Evolutionary conservation across 1,284 basidiomycete genomes (phyloP), one percentile per base, ranked within the genome.

Genomic region (Acaromyces ingoldii): DNA sequence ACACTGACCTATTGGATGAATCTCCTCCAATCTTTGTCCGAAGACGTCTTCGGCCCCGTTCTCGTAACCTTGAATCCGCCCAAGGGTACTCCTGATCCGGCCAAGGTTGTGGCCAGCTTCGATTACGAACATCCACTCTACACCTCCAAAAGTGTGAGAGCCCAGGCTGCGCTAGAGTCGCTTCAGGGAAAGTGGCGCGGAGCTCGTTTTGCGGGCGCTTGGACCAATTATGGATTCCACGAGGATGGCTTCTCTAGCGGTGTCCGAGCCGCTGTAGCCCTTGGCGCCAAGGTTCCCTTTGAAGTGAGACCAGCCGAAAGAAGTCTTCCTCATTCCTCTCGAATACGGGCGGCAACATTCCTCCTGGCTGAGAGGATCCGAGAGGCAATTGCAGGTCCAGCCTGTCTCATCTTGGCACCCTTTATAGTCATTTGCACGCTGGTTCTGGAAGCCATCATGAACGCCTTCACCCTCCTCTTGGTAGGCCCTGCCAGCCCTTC

Each of bases 181-280:
- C 86, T 89, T 45, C 87, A 89, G 75, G 82, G 83, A 63, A 6
- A 7, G 30, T 80, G 70, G 19, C 22, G 51, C 1, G 81, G 82
- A 1, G 81, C 89, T 52, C 81, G 82, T 15, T 90, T 82, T 69
- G 85, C 83, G 1, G 86, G 87, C n/a, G 88, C 87, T 5, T 90
- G 86, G 80, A 81, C 84, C 40, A 82, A 83, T 50, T 88, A 88
- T 63, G 87, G 76, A 6, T 74, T 87, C 77, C 87, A 89, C 76
- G 86, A 89, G 76, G 87, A 89, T 65, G 87, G 86, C 3, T 89
- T 89, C 76, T 81, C 85, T 0, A 83, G 73, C 0, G 78, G 77
- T 0, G 60, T 80, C 45, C 64, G 65, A 2, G 76, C 75, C 5
- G 52, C 62, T 9, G 55, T 57, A 4, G 67, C 69, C 4, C 76